Evolutionary conservation across 2,329 filamentous ascomycete species (phyloP), one percentile per base, ranked within the genome.

Genomic region (Pseudocercospora pini-densiflorae): DNA sequence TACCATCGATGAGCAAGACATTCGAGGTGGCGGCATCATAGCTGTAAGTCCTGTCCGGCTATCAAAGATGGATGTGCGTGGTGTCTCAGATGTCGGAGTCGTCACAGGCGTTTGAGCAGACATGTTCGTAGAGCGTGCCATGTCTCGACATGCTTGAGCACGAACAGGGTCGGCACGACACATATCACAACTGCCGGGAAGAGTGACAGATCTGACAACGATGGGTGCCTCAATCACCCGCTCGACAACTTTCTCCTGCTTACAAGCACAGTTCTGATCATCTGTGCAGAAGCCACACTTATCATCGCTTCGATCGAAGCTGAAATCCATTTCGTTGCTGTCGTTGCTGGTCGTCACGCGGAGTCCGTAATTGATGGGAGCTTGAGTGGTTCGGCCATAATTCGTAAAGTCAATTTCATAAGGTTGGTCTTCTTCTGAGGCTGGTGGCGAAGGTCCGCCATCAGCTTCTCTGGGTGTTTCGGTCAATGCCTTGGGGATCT

Each of bases 261-360:
- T 64, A 51, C 73, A 76, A 14, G 68, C 68, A 61, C 74, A 76
- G 62, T 73, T 74, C 31, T 67, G 57, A 31, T 68, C 66, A 49
- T 73, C 71, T 14, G 68, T 73, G 59, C 75, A 76, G 68, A 76
- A 76, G 53, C 75, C 74, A 55, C 74, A 77, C n/a, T 62, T 64
- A 55, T 72, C 67, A 33, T 72, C 68, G 12, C 43, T 66, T 59
- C 67, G 58, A 19, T 65, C 62, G 24, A 70, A 65, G 24, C 29
- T 64, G 45, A 68, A 68, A 62, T 72, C 70, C 59, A 73, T 71
- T 36, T 59, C 66, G n/a, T 65, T 64, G 61, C 66, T 63, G 7
- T 73, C 70, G 31, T 70, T 70, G 63, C 60, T 67, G 49, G 51
- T 54, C 24, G 61, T 59, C 16, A 63, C 58, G 36, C 61, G 55